A percentile compares a stretch with the other conserved stretches of the same genome.
phyloP scores from a whole-genome alignment of 2,329 filamentous ascomycete genomes.

The Scytalidium lignicola region DNA sequence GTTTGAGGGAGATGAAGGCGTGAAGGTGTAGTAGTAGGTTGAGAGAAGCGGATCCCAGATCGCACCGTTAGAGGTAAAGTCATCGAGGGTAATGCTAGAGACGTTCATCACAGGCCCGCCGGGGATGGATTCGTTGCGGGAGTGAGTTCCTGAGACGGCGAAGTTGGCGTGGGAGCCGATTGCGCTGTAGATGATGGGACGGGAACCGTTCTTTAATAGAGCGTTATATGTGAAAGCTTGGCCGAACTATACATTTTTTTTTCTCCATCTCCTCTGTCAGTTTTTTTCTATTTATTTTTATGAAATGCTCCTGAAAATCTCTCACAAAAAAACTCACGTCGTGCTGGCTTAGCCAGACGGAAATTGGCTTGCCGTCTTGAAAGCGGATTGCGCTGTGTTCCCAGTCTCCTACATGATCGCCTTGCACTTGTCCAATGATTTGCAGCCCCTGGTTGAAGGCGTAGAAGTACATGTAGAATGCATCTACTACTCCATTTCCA shows the following conservation, averaged over 20 bases:
- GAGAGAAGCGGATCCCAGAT: conserved; percentile 52
- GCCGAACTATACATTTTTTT: conserved; percentile 41
- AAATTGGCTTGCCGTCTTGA: conserved; percentile 44
- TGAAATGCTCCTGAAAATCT: too few species aligned
- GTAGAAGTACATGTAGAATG: conserved; percentile 7
- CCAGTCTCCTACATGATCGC: conserved; percentile 56
- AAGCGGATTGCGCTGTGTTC: conserved; percentile 61
- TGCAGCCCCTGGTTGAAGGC: conserved; percentile 3
- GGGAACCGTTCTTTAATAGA: conserved; percentile 41
- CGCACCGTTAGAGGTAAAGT: conserved; percentile 44
- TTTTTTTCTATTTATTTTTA: too few species aligned
- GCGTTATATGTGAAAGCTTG: conserved; percentile 53
- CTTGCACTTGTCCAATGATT: conserved; percentile 12
- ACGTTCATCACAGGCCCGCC: conserved; percentile 45
- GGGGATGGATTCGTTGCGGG: conserved; percentile 56
- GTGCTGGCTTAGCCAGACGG: conserved; percentile 57
- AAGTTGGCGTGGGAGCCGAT: conserved; percentile 61
- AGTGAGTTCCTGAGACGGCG: conserved; percentile 49
- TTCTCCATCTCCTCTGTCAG: too few species aligned
- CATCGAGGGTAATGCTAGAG: conserved; percentile 44
- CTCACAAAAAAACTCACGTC: too few species aligned
- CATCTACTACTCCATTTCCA: conserved; percentile 35
- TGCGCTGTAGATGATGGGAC: conserved; percentile 49
- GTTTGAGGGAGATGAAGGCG: background rate
- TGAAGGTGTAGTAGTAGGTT: conserved; percentile 48